phyloP scores from a whole-genome alignment of 2,329 filamentous ascomycete species.

The Pyricularia grisea region DNA sequence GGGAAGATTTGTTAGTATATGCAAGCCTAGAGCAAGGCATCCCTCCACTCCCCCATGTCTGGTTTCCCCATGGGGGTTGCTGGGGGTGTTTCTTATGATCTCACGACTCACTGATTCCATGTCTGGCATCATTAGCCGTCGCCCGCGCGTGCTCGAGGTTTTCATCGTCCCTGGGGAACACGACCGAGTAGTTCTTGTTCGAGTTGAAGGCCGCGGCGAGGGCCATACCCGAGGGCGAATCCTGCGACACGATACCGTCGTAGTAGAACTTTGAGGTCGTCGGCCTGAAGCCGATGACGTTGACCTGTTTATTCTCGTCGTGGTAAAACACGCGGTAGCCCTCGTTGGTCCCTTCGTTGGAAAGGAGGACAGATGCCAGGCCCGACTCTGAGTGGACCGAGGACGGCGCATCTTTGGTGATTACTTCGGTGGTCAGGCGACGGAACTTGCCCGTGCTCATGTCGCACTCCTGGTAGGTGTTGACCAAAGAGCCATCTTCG shows the following conservation, averaged over 20 bases:
- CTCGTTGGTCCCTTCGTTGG: conserved; percentile 14
- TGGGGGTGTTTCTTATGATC: neutral
- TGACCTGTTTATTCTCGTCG: conserved; percentile 20
- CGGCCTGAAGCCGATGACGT: conserved; percentile 22
- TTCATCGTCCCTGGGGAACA: conserved; percentile 19
- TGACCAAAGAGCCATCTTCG: conserved; percentile 19
- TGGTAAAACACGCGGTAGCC: conserved; percentile 30
- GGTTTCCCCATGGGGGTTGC: neutral
- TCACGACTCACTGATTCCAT: neutral
- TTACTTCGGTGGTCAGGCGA: conserved; percentile 18
- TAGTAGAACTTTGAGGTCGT: conserved; percentile 18
- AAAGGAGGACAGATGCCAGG: conserved; percentile 22
- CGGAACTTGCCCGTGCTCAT: conserved; percentile 22
- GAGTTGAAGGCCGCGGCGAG: conserved; percentile 19
- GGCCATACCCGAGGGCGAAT: conserved; percentile 16
- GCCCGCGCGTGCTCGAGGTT: conserved; percentile 15
- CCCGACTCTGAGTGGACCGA: conserved; percentile 19
- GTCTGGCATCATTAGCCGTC: neutral
- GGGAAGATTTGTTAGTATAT: neutral
- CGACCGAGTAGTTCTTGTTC: conserved; percentile 23
- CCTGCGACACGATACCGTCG: conserved; percentile 21
- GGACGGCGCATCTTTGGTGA: conserved; percentile 16
- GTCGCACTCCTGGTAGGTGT: conserved; percentile 23
- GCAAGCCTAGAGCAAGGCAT: neutral
- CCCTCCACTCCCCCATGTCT: neutral